phyloP scores from a whole-genome alignment of 1,284 basidiomycete genomes.

The Tilletia setariae region DNA sequence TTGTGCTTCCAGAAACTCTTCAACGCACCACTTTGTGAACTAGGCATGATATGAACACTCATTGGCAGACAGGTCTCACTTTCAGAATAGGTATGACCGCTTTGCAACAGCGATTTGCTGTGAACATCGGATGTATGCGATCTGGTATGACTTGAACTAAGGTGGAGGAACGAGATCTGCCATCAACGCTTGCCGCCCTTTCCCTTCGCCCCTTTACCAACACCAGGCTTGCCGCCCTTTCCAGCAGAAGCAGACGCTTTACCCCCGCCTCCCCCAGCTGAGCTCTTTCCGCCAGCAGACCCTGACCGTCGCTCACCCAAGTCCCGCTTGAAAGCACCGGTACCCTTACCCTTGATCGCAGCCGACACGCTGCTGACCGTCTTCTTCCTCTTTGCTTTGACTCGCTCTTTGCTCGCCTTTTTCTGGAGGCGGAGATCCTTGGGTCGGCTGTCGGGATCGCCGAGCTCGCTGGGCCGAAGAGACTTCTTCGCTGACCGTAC shows the following conservation, averaged over 20 bases:
- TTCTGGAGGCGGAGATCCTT: slow-evolving; percentile 19
- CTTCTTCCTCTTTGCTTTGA: slow-evolving; percentile 15
- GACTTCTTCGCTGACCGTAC: slow-evolving; percentile 47
- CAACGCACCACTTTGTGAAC: no score
- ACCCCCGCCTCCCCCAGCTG: neutral
- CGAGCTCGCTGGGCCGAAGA: slow-evolving; percentile 42
- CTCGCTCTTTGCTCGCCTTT: slow-evolving; percentile 22
- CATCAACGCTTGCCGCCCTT: slow-evolving; percentile 7
- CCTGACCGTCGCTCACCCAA: slow-evolving; percentile 10
- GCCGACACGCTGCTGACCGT: neutral
- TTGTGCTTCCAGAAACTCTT: no score
- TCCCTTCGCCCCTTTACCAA: neutral
- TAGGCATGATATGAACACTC: no score
- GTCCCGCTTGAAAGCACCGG: slow-evolving; percentile 7
- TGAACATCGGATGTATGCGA: no score
- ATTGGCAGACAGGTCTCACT: no score
- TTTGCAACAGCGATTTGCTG: no score
- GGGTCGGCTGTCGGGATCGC: slow-evolving; percentile 29
- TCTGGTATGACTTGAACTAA: no score
- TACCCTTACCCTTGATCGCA: slow-evolving; percentile 3
- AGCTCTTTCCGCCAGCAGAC: neutral
- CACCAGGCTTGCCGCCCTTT: neutral
- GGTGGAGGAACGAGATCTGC: no score
- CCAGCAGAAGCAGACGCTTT: neutral
- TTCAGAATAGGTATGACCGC: no score